These are phyloP conservation scores for Pholiota molesta DNA, from an alignment of 768 basidiomycete species.

Conservation along the genomic window DNA sequence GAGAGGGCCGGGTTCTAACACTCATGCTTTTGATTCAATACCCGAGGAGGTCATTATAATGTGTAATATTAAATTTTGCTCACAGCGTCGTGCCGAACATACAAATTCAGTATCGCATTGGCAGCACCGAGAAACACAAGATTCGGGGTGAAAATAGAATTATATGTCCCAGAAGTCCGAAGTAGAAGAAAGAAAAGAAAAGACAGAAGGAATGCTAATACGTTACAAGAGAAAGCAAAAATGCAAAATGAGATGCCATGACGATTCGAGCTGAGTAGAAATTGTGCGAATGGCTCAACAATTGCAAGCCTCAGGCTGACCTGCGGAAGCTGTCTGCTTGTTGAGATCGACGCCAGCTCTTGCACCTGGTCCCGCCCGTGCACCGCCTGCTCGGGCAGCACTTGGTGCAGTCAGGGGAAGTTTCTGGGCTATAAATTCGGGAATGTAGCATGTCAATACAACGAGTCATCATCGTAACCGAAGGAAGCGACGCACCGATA, in stretches of 20 bases:
- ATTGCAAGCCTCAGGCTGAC: slow-evolving; percentile 72
- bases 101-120: slow-evolving; percentile 16
- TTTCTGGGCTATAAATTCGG: slow-evolving; percentile 70
- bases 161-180: slow-evolving; percentile 44
- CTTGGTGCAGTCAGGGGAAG: slow-evolving; percentile 81
- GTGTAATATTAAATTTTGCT: slow-evolving; percentile 28
- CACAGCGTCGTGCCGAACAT: slow-evolving; percentile 24
- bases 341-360: slow-evolving; percentile 82
- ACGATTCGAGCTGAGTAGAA: slow-evolving; percentile 16
- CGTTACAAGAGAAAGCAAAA: slow-evolving; percentile 33
- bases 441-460: slow-evolving; percentile 14
- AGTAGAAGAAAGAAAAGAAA: slow-evolving; percentile 24
- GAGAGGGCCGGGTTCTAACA: slow-evolving; percentile 67
- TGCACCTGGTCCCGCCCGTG: slow-evolving; percentile 52
- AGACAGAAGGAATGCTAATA: slow-evolving; percentile 28
- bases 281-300: slow-evolving; percentile 49
- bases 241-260: slow-evolving; percentile 17
- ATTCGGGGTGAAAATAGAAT: slow-evolving; percentile 16
- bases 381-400: slow-evolving; percentile 57
- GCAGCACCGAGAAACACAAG: slow-evolving; percentile 3
- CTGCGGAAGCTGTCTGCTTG: slow-evolving; percentile 56
- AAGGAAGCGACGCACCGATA: slow-evolving; percentile 56
- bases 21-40: not conserved
- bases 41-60: slow-evolving; percentile 13
- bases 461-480: slow-evolving; percentile 4